Base-by-base conservation (phyloP, 73 alveolate species). In the Paramecium tetraurelia region DNA sequence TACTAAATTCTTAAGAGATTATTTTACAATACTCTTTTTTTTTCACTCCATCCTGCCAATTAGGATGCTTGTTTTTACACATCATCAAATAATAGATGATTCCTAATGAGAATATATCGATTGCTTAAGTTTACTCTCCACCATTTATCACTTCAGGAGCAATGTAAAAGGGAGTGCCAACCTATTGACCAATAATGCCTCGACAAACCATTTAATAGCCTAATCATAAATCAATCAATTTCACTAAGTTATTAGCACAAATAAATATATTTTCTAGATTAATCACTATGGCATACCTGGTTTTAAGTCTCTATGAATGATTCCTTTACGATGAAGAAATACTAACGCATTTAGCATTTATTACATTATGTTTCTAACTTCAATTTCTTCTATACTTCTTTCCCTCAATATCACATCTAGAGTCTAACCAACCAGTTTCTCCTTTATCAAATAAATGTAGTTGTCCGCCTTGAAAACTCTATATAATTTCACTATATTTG, bases 281-380 rank as follows among this genome's bases (percentile, higher is more conserved):
- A 31, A 11, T 24, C n/a, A 14, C 57, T 11, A 24, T 70, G 27
- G 24, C 4, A 9, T 72, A 72, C 86, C 86, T 31, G 90, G 90
- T 85, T 85, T 85, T 14, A 85, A 20, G 31, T 85, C 93, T 85
- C 93, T 85, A 69, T 85, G 93, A 5, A 85, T 50, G n/a, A 85
- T 85, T 38, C 93, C 93, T 57, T 85, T 85, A 10, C 48, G 31
- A 57, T 85, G 93, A 1, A 58, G 31, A 27, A 35, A 85, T 5
- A 21, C 93, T 29, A 85, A 57, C 0, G 86, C 93, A 36, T 31
- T 35, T 12, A 85, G 31, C 22, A 58, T 38, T 21, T 85, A 38
- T 35, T 14, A 14, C 92, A 84, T 84, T 0, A 84, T 44, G 40
- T 84, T 72, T 36, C 68, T 36, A 5, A 36, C 46, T 35, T 72